phyloP scores from a whole-genome alignment of 805 yeast species.

The Metschnikowia lunata region DNA sequence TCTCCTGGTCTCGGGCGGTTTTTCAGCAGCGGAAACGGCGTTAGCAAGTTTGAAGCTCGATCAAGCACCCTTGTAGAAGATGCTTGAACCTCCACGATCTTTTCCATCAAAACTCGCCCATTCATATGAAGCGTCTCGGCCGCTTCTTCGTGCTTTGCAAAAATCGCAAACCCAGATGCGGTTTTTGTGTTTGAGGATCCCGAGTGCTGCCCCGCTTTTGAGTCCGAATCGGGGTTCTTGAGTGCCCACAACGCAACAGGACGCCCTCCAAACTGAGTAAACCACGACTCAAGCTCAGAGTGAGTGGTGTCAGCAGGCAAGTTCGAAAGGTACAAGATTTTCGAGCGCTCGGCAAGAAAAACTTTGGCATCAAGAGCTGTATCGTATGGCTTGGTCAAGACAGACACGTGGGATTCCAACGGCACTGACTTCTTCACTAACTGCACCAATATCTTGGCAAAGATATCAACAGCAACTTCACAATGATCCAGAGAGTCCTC shows the following conservation, averaged over 20 bases:
- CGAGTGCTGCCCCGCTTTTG: slow-evolving; percentile 10
- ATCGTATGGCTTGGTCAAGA: slow-evolving; percentile 72
- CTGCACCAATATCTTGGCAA: slow-evolving; percentile 42
- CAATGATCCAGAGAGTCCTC: slow-evolving; percentile 34
- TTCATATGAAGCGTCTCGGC: slow-evolving; percentile 71
- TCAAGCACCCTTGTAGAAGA: slow-evolving; percentile 76
- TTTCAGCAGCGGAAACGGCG: slow-evolving; percentile 79
- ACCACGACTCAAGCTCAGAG: slow-evolving; percentile 87
- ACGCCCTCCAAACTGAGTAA: slow-evolving; percentile 77
- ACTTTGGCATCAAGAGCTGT: slow-evolving; percentile 65
- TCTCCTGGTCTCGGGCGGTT: slow-evolving; percentile 95
- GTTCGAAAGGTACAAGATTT: slow-evolving; percentile 74
- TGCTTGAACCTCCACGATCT: slow-evolving; percentile 80
- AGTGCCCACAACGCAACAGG: slow-evolving; percentile 90
- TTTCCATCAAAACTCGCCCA: slow-evolving; percentile 71
- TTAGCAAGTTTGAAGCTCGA: slow-evolving; percentile 72
- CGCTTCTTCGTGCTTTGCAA: slow-evolving; percentile 83
- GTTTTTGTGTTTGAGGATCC: slow-evolving; percentile 38
- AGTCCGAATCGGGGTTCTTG: slow-evolving; percentile 43
- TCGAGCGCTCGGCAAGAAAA: slow-evolving; percentile 68
- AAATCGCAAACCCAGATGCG: slow-evolving; percentile 78
- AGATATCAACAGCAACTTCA: slow-evolving; percentile 37
- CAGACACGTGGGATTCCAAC: slow-evolving; percentile 48
- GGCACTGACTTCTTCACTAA: slow-evolving; percentile 47
- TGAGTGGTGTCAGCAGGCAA: slow-evolving; percentile 85